Evolutionary conservation across 768 basidiomycete species (phyloP), one percentile per base, ranked within the genome.

Genomic region (Chalciporus piperatus): DNA sequence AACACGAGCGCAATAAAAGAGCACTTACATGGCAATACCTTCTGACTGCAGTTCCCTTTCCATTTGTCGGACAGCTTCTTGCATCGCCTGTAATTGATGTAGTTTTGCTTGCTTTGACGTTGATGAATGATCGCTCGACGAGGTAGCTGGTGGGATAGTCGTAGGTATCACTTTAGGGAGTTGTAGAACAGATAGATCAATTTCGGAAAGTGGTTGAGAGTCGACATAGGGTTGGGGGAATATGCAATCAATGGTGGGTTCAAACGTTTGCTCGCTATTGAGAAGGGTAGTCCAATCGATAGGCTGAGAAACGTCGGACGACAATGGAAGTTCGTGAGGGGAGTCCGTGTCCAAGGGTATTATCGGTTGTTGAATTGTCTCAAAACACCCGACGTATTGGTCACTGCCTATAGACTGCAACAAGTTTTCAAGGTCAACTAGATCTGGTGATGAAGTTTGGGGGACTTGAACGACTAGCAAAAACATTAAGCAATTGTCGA

Each of bases 41-140:
- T 66, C 61, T 11, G 50, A 60, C 2, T 56, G 50, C 22, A 74
- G 54, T 45, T 74, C 73, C 8, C 58, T 52, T 14, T 73, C 69
- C 41, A 74, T 61, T 52, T 50, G 63, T n/a, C 64, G 58, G 6
- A 70, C 59, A 7, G 59, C 68, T 33, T 73, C 69, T 51, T 70
- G 69, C 61, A 75, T 66, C 22, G 55, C 59, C 16, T 61, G 61
- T 4, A 50, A 48, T 45, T 47, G 67, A n/a, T 50, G 39, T 10
- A 67, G 27, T 28, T 62, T 67, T 22, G 41, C 52, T 22, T 56
- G 53, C 35, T 48, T 58, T 12, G 44, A 56, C n/a, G n/a, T 27
- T 25, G 30, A 30, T 30, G 47, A 32, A 7, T 14, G n/a, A 16
- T 58, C 54, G 3, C 4, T n/a, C 1, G 46, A 39, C 10, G 23